Base-by-base conservation (phyloP, 306 rosid genomes). In the Rosa rugosa region DNA sequence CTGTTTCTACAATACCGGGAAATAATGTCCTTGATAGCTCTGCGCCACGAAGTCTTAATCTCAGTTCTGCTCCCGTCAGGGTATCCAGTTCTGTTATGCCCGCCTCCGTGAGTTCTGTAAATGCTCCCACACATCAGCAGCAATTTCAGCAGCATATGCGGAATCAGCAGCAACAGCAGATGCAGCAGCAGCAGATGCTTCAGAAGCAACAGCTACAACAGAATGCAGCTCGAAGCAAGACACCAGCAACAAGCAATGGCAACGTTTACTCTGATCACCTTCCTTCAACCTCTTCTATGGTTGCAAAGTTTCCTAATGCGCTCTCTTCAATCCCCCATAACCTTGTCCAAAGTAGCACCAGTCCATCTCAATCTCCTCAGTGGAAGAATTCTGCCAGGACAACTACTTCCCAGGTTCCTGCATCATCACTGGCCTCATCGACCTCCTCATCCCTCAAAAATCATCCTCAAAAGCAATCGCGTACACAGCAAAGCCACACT, bases 361-460 rank as follows among this genome's bases (percentile, higher is more conserved):
- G 89, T 72, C 90, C 91, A 70, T 77, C 90, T 65, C 98, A 96
- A 68, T 89, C 97, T 69, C 79, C 97, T 72, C 99, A 91, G 85
- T 93, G 98, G 99, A 96, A 96, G 80, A 96, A 80, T 83, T 76
- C 96, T 77, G 80, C 66, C 17, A 85, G 94, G 87, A 71, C 88
- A 68, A 75, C 78, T 54, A 72, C 90, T 57, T 77, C 98, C 23
- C 91, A 90, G 53, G 79, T 82, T 57, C 86, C 97, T 57, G 65
- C 93, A 45, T 79, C 90, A 6, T 80, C 99, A 8, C 65, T 89
- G 83, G 78, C 97, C 63, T 86, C 98, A 6, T 76, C 94, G n/a
- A 83, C 90, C 5, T 68, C 96, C 1, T 82, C 97, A 4, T 86
- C 94, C 0, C 85, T 77, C 0, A 96, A 96, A 85, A 85, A 74